These are phyloP conservation scores for Ophiocordyceps polyrhachis-furcata DNA, from an alignment of 2,329 filamentous ascomycete genomes.

Conservation along the genomic window DNA sequence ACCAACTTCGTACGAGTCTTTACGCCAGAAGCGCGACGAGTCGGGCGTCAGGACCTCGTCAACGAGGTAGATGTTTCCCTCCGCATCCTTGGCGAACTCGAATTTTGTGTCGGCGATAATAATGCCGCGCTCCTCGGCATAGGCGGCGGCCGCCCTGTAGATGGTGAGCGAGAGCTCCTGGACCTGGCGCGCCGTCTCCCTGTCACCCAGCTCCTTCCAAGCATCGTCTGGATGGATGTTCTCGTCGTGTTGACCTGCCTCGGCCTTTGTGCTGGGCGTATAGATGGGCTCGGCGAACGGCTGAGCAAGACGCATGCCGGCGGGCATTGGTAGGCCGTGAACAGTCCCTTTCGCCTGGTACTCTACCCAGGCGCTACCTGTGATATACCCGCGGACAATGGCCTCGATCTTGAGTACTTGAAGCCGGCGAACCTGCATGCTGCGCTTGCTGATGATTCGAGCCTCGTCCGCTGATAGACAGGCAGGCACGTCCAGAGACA, in stretches of 20 bases:
- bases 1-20: constrained; percentile 43
- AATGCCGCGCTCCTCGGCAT: constrained; percentile 29
- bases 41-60: constrained; percentile 80
- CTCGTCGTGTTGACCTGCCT: constrained; percentile 59
- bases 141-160: constrained; percentile 32
- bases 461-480: constrained; percentile 22
- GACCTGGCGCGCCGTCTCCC: constrained; percentile 13
- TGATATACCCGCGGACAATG: constrained; percentile 69
- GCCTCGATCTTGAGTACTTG: constrained; percentile 9
- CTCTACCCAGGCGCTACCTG: constrained; percentile 69
- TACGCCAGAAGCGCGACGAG: constrained; percentile 73
- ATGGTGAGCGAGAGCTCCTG: constrained; percentile 13
- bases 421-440: constrained; percentile 54
- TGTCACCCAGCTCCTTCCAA: constrained; percentile 19
- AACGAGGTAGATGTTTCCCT: constrained; percentile 26
- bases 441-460: constrained; percentile 39
- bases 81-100: constrained; percentile 33
- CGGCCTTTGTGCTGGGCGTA: constrained; percentile 65
- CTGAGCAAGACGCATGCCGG: constrained; percentile 51
- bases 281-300: constrained; percentile 49
- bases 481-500: constrained; percentile 23
- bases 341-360: constrained; percentile 54
- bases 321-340: constrained; percentile 52
- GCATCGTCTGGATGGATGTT: constrained; percentile 62
- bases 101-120: constrained; percentile 24